Conservation (phyloP, 306 rosid species). For the Pyrus bretschneideri region DNA sequence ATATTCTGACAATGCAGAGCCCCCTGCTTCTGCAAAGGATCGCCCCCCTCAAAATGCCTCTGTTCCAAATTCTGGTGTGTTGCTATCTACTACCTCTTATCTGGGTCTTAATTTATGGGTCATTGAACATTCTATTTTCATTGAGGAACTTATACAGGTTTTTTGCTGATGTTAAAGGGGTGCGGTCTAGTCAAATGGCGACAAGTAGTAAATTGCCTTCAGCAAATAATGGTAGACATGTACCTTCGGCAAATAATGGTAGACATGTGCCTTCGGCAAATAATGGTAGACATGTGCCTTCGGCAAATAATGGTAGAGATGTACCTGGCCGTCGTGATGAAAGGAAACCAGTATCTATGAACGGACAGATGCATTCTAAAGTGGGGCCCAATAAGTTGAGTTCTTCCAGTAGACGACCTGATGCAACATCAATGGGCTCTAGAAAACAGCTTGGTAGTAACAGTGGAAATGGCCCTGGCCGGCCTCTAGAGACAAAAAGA, state of each 20-base stretch:
- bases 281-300: neutral
- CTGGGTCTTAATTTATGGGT: conserved; percentile 18
- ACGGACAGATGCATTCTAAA: conserved; percentile 41
- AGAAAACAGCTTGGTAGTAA: conserved; percentile 56
- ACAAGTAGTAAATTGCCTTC: conserved; percentile 36
- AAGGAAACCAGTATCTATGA: conserved; percentile 31
- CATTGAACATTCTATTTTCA: conserved; percentile 31
- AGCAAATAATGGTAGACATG: too few relatives aligned
- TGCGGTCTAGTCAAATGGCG: conserved; percentile 42
- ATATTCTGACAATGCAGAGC: conserved; percentile 61
- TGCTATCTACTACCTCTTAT: conserved; percentile 14
- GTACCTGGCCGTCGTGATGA: conserved; percentile 30
- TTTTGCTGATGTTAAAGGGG: conserved; percentile 65
- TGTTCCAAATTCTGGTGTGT: conserved; percentile 47
- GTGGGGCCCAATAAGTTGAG: conserved; percentile 40
- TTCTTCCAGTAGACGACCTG: conserved; percentile 41
- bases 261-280: neutral
- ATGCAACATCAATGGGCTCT: conserved; percentile 33
- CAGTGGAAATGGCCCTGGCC: conserved; percentile 56
- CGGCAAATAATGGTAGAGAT: neutral
- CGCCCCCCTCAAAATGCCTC: conserved; percentile 27
- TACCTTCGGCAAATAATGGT: too few relatives aligned
- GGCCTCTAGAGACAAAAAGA: conserved; percentile 48
- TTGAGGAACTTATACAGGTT: conserved; percentile 50
- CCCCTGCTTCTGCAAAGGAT: conserved; percentile 59